Evolutionary conservation across 768 basidiomycete species (phyloP), one percentile per base, ranked within the genome.

Genomic region (Russula brevipes): DNA sequence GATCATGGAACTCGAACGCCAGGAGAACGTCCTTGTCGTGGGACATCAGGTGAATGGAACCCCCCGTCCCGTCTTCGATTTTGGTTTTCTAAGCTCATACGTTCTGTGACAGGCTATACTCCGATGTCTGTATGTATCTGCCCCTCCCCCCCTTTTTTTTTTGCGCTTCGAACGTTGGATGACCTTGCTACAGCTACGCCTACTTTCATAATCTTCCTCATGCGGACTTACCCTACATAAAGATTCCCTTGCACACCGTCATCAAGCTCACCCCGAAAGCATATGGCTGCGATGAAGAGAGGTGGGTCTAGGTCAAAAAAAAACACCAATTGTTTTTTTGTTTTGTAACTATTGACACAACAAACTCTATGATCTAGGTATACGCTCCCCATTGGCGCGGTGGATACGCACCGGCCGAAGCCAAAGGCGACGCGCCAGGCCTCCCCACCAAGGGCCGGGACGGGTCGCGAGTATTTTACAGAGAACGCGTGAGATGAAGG

Each of bases 181-280:
- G 36, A 30, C 17, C n/a, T 33, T 10, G 24, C 51, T 30, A 31
- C 70, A 94, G 91, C 72, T 98, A 99, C 71, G 96, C 96, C 17
- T 99, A 99, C 77, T 98, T 98, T 78, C 89, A 93, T 73, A 83
- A 95, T 69, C 77, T 96, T 30, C 84, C 91, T 0, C 97, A 97
- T 74, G 91, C 82, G 30, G 94, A 98, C 71, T 80, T 99, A 39
- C 97, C 97, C 1, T 99, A 99, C 73, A 91, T 98, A 80, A 96
- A 95, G 78, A 94, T 98, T 51, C 94, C 94, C 0, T 75, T 96
- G 60, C 97, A 99, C 72, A 99, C 96, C 0, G 89, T 99, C 42
- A 97, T 99, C 74, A 98, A 98, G 76, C 81, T 99, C 51, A 98
- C 96, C 1, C 97, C 97, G 10, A 94, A 92, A 72, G 97, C 97